These are phyloP conservation scores for Verticillium tricorpus DNA, from an alignment of 2,329 filamentous ascomycete species.

Conservation along the genomic window DNA sequence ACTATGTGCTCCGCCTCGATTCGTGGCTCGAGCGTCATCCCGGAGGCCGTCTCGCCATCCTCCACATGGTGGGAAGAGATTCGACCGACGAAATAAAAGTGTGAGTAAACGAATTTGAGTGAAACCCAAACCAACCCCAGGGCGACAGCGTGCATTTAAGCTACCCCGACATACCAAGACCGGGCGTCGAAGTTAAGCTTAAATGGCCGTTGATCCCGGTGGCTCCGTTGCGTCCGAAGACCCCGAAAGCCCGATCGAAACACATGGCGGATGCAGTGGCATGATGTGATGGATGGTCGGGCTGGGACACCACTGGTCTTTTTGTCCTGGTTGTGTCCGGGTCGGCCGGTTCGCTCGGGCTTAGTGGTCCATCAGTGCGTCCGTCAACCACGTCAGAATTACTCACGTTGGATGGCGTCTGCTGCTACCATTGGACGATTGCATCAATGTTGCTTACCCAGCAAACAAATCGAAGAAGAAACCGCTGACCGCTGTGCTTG, in stretches of 20 bases:
- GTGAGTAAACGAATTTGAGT: constrained; percentile 29
- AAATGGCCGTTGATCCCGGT: constrained; percentile 7
- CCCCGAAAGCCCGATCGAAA: constrained; percentile 75
- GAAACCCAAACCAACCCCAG: neutral
- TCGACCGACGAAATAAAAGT: constrained; percentile 55
- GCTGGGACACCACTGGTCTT: neutral
- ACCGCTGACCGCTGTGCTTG: constrained; percentile 19
- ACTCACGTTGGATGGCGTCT: neutral
- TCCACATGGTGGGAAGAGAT: constrained; percentile 58
- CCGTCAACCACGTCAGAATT: neutral
- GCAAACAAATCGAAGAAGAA: constrained; percentile 1
- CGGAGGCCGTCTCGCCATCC: constrained; percentile 53
- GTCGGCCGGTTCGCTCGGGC: neutral
- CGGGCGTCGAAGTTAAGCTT: neutral
- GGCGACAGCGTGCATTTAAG: constrained; percentile 4
- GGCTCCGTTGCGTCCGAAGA: constrained; percentile 62
- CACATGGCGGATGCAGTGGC: constrained; percentile 11
- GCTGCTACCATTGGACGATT: neutral
- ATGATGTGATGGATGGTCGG: constrained; percentile 2
- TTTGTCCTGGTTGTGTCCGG: neutral
- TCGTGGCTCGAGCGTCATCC: constrained; percentile 56
- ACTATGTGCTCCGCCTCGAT: constrained; percentile 49
- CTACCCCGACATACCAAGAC: neutral
- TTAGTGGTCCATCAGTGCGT: neutral
- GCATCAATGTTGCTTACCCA: neutral